phyloP scores from a whole-genome alignment of 352 stramenopile species.

The Phytophthora citricola region DNA sequence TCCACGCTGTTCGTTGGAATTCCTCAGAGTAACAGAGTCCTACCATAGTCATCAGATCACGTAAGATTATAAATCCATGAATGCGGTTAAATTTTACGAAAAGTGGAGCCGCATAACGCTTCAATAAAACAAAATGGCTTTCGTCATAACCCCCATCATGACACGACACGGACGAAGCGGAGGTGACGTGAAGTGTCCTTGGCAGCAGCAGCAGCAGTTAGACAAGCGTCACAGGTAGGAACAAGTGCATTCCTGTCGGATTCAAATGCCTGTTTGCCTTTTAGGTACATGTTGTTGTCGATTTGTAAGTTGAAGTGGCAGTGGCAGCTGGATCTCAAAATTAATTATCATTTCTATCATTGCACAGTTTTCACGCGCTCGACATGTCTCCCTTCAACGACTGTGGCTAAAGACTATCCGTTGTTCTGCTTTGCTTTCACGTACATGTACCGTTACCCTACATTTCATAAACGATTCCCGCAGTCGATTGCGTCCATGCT shows the following conservation, averaged over 20 bases:
- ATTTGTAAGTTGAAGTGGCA: slow-evolving; percentile 10
- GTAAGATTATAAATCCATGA: no score
- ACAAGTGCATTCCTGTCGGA: not conserved
- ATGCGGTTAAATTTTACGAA: no score
- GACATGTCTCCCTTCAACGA: no score
- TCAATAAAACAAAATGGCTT: not conserved
- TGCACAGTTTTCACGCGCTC: no score
- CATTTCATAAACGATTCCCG: not conserved
- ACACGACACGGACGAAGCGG: not conserved
- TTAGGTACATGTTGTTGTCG: slow-evolving; percentile 19
- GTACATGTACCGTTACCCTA: no score
- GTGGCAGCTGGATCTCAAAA: slow-evolving; percentile 1
- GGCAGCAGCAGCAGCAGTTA: not conserved
- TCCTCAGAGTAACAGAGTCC: slow-evolving; percentile 5
- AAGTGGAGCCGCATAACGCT: not conserved
- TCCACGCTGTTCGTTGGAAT: slow-evolving; percentile 4
- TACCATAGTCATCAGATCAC: no score
- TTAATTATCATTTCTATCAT: not conserved
- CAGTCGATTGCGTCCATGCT: not conserved
- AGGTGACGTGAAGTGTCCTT: slow-evolving; percentile 10
- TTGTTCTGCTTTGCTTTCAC: no score
- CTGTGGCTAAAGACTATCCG: no score
- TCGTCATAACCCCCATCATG: slow-evolving; percentile 14
- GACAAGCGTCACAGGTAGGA: slow-evolving; percentile 12
- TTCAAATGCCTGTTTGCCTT: slow-evolving; percentile 6